Percentiles rank a stretch among this genome's conserved stretches.
These are phyloP conservation scores for Paradendryphiella salina DNA, from an alignment of 2,329 filamentous ascomycete genomes.

Conservation along the genomic window DNA sequence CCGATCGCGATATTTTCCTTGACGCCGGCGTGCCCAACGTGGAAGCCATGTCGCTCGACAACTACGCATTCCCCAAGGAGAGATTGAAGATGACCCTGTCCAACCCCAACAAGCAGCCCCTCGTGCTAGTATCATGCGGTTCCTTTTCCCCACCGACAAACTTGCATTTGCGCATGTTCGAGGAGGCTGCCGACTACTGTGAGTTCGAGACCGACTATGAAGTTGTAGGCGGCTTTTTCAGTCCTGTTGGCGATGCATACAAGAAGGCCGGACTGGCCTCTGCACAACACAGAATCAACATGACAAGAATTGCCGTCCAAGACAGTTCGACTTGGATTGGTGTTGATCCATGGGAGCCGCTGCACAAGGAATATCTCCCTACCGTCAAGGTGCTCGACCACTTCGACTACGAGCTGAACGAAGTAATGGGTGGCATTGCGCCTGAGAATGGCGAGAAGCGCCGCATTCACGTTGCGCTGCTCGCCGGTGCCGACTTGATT, in stretches of 20 bases:
- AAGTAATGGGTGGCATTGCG: constrained; percentile 72
- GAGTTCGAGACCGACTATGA: constrained; percentile 73
- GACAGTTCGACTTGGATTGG: constrained; percentile 57
- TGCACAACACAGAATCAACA: constrained; percentile 73
- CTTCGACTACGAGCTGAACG: constrained; percentile 88
- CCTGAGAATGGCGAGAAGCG: constrained; percentile 67
- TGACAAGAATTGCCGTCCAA: constrained; percentile 82
- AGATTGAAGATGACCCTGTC: constrained; percentile 61
- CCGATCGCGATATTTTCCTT: constrained; percentile 25
- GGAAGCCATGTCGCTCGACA: constrained; percentile 45
- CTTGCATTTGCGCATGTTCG: constrained; percentile 83
- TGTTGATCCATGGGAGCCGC: constrained; percentile 66
- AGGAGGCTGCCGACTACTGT: constrained; percentile 80
- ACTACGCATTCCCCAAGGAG: constrained; percentile 65
- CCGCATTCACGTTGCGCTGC: constrained; percentile 73
- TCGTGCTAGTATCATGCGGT: constrained; percentile 70
- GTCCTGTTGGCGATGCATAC: constrained; percentile 74
- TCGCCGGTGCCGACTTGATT: constrained; percentile 68
- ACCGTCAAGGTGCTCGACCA: constrained; percentile 90
- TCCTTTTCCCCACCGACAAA: constrained; percentile 75
- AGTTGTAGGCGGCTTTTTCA: constrained; percentile 82
- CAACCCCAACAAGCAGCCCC: constrained; percentile 61
- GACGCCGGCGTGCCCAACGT: constrained; percentile 32
- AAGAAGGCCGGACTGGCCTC: constrained; percentile 79
- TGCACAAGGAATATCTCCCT: constrained; percentile 80